Evolutionary conservation across 306 rosid genomes (phyloP), one percentile per base, ranked within the genome.

Genomic region (Hippophae gyantsensis): DNA sequence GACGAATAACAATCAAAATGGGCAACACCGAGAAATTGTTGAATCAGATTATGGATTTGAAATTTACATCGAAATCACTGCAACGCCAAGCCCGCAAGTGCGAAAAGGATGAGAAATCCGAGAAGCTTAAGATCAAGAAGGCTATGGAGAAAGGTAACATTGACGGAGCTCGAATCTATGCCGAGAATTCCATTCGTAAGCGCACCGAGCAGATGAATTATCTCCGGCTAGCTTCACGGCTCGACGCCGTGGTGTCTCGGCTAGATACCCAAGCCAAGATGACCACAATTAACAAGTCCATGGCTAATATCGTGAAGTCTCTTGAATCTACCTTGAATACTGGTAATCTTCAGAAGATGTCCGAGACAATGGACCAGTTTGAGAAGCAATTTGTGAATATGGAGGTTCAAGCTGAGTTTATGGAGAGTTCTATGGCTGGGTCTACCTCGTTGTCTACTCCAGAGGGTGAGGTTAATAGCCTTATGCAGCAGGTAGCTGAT

Each of bases 371-470:
- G 97, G 97, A 90, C 55, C 76, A 69, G 48, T 90, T 90, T 52
- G 97, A 90, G 90, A 90, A 84, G 81, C 95, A 90, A 77, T 90
- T 90, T 43, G 95, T 90, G 13, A 87, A 90, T 58, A 90, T 90
- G 97, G 97, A 90, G 84, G 97, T 90, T 38, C 97, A 90, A 69
- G 97, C 97, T 0, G 97, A 84, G 79, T 90, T 90, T 67, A 84
- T 90, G 97, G 95, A 90, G 76, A 84, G 80, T 60, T 77, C 97
- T 52, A 90, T 90, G 97, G 97, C 97, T 3, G 97, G 97, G 13
- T 86, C 95, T 0, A 90, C 97, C 10, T 90, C 97, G 8, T 78
- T 90, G 8, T 86, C 95, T 0, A 90, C 97, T 0, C 97, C 97
- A 0, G 97, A 90, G 60, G 97, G 95, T 1, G 97, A 90, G 68